Evolutionary conservation across 495 filamentous ascomycete genomes (phyloP), one percentile per base, ranked within the genome.

Genomic region (Trichocladium antarcticum): DNA sequence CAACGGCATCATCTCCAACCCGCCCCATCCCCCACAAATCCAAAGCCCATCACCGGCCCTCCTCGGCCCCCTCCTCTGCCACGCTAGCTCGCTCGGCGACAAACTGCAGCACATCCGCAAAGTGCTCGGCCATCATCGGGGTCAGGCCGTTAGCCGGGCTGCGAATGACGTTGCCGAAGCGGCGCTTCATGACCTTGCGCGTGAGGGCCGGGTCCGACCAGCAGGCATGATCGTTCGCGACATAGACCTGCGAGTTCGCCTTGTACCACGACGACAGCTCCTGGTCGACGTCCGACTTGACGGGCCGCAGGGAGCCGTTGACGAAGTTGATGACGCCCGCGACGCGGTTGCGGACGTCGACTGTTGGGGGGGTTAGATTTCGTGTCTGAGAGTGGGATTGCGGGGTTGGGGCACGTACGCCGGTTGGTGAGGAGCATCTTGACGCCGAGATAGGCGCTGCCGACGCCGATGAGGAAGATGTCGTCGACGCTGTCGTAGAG

Each of bases 381-480:
- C n/a, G n/a, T n/a, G n/a, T n/a, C n/a, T n/a, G n/a, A n/a, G n/a
- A n/a, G n/a, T 20, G 39, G 21, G n/a, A 42, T 53, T 57, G 16
- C 16, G 17, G 19, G 20, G 12, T n/a, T 0, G 28, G 4, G 19
- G 20, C 15, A n/a, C 68, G 47, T 66, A 84, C 82, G 78, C 65
- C 82, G 68, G 48, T 79, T 78, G 20, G 79, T 80, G 5, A 89
- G 64, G 1, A 89, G 72, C n/a, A 82, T 70, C 42, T 82, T 79
- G 17, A 86, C 71, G 0, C 81, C 83, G 8, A 80, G 67, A 52
- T 85, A 86, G 1, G 84, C 78, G 51, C 82, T 77, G 9, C 92
- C 93, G 2, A 93, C 76, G 4, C 92, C 90, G 42, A 99, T 67
- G 36, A 97, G 73, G 62, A 90, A 82, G 19, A 97, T 74, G 19